Evolutionary conservation across 371 early-diverging fungal genomes (phyloP).

Genomic region (Rhizopus delemar): DNA sequence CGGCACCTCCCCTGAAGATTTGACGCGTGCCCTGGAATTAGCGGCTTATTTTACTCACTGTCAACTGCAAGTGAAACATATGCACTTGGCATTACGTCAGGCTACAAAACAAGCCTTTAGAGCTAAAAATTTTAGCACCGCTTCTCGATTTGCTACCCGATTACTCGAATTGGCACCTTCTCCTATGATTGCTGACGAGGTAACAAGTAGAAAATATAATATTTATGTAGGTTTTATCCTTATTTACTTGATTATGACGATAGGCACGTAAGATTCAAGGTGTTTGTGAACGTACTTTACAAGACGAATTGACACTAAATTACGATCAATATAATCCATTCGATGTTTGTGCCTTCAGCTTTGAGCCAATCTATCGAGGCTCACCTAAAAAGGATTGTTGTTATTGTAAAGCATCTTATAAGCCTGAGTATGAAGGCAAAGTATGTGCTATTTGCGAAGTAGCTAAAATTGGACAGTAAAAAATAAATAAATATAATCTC

Average conservation of each 20-base stretch:
- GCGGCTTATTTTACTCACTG: slow-evolving; percentile 95
- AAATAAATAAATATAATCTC: slow-evolving; percentile 1
- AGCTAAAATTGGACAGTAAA: slow-evolving; percentile 56
- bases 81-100: slow-evolving; percentile 77
- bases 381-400: slow-evolving; percentile 78
- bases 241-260: not conserved
- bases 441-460: slow-evolving; percentile 88
- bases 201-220: slow-evolving; percentile 20
- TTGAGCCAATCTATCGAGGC: slow-evolving; percentile 88
- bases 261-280: slow-evolving; percentile 83
- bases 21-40: slow-evolving; percentile 80
- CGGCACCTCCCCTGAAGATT: slow-evolving; percentile 49
- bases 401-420: slow-evolving; percentile 84
- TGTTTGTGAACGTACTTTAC: slow-evolving; percentile 75
- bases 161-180: slow-evolving; percentile 86
- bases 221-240: not conserved
- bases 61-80: slow-evolving; percentile 83
- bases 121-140: slow-evolving; percentile 78
- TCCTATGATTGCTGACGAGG: slow-evolving; percentile 73
- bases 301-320: slow-evolving; percentile 78
- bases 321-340: slow-evolving; percentile 95
- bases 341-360: slow-evolving; percentile 77
- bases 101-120: slow-evolving; percentile 85
- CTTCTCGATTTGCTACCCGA: slow-evolving; percentile 82
- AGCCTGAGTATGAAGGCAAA: slow-evolving; percentile 74